These are phyloP conservation scores for Saccharomycopsis malanga DNA, from an alignment of 805 yeast genomes.

Conservation along the genomic window DNA sequence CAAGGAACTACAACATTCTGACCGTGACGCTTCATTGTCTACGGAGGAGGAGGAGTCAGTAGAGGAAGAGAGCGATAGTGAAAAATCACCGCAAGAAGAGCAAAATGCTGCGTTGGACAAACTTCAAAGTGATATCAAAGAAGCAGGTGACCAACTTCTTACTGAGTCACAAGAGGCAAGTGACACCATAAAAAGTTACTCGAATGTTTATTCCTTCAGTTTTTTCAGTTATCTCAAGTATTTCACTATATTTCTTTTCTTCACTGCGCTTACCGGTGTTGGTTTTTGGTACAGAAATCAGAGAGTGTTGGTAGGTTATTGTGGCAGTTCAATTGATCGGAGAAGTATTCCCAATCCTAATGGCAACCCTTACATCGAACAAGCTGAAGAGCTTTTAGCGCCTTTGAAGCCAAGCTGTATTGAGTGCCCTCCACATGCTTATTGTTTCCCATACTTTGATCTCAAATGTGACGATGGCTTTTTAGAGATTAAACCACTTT, in stretches of 20 bases:
- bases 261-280: conserved; percentile 35
- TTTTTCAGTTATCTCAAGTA: conserved; percentile 23
- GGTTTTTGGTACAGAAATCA: conserved; percentile 62
- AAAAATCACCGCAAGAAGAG: background rate
- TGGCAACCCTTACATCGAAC: conserved; percentile 29
- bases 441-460: conserved; percentile 55
- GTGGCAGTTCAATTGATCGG: conserved; percentile 53
- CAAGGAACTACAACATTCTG: background rate
- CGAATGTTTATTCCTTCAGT: background rate
- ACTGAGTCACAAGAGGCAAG: conserved; percentile 1
- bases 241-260: conserved; percentile 30
- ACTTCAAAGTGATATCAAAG: conserved; percentile 4
- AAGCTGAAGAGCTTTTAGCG: conserved; percentile 41
- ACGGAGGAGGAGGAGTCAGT: background rate
- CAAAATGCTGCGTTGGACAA: conserved; percentile 4
- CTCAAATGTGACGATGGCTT: conserved; percentile 69
- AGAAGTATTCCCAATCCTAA: conserved; percentile 33
- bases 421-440: conserved; percentile 75
- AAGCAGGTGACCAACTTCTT: conserved; percentile 8
- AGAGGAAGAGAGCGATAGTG: conserved; percentile 1
- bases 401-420: conserved; percentile 52
- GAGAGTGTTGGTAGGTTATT: conserved; percentile 58
- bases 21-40: background rate
- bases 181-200: background rate
- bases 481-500: conserved; percentile 40